A percentile compares a stretch with the other conserved stretches of the same genome.
Evolutionary conservation across 2,329 filamentous ascomycete genomes (phyloP).

Genomic region (Cladosporium colombiae): DNA sequence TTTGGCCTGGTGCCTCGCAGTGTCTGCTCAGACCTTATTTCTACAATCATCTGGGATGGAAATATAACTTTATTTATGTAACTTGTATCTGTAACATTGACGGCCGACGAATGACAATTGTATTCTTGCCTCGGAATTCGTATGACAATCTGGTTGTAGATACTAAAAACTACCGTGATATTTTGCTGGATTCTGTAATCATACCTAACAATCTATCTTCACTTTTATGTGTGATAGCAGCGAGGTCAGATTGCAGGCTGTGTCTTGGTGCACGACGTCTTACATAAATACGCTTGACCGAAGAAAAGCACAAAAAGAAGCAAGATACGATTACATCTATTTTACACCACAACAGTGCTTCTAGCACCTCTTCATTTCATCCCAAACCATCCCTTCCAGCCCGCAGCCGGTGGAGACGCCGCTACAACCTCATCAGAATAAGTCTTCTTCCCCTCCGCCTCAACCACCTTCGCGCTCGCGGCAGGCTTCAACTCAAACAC

Average conservation of each 20-base stretch:
- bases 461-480: not conserved
- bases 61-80: not conserved
- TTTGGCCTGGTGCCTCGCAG: conserved; percentile 2
- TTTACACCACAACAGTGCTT: not conserved
- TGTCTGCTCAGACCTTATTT: not conserved
- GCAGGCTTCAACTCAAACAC: conserved; percentile 48
- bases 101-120: not conserved
- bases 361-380: not conserved
- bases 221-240: too few relatives aligned
- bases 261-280: too few relatives aligned
- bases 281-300: not conserved
- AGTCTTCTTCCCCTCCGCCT: not conserved
- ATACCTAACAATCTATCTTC: too few relatives aligned
- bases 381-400: conserved; percentile 24
- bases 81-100: conserved; percentile 14
- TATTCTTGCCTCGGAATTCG: not conserved
- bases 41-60: conserved; percentile 1
- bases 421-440: not conserved
- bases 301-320: not conserved
- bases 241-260: too few relatives aligned
- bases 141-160: not conserved
- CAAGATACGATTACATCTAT: not conserved
- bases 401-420: not conserved
- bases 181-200: too few relatives aligned
- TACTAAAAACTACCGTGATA: too few relatives aligned